These are phyloP conservation scores for Cucurbita pepo DNA, from an alignment of 306 rosid species.

Conservation along the genomic window DNA sequence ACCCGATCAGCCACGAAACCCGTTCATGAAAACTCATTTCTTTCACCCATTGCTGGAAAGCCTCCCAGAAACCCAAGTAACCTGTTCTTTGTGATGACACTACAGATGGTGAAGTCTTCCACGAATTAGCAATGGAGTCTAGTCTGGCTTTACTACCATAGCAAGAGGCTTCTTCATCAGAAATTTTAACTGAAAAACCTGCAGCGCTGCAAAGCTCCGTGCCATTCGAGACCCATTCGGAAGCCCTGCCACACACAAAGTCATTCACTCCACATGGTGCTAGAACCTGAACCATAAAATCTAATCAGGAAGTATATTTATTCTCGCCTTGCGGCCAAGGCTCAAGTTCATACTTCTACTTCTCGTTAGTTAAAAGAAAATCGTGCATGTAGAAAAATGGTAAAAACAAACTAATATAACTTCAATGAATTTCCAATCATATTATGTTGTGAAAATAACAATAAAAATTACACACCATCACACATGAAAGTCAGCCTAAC, in stretches of 20 bases:
- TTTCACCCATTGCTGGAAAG: slow-evolving; percentile 41
- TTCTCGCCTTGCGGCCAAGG: neutral
- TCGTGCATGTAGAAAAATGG: neutral
- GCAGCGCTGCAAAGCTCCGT: slow-evolving; percentile 79
- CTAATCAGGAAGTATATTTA: slow-evolving; percentile 11
- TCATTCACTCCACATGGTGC: slow-evolving; percentile 94
- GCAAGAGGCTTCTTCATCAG: slow-evolving; percentile 35
- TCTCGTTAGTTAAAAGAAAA: neutral
- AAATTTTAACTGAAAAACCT: slow-evolving; percentile 52
- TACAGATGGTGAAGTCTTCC: slow-evolving; percentile 41
- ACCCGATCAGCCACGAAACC: slow-evolving; percentile 93
- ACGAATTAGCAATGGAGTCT: slow-evolving; percentile 55
- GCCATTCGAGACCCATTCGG: slow-evolving; percentile 84
- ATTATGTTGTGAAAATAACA: neutral
- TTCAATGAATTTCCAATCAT: neutral
- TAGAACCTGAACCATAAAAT: slow-evolving; percentile 47
- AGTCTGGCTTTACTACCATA: slow-evolving; percentile 75
- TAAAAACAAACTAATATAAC: neutral
- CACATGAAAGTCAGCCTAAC: neutral
- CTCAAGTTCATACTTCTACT: neutral
- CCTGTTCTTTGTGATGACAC: slow-evolving; percentile 21
- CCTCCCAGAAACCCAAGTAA: slow-evolving; percentile 22
- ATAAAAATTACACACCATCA: neutral
- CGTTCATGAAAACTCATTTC: slow-evolving; percentile 50
- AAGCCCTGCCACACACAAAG: slow-evolving; percentile 92